Conservation (phyloP, 1,284 basidiomycete genomes). For the Naganishia liquefaciens region DNA sequence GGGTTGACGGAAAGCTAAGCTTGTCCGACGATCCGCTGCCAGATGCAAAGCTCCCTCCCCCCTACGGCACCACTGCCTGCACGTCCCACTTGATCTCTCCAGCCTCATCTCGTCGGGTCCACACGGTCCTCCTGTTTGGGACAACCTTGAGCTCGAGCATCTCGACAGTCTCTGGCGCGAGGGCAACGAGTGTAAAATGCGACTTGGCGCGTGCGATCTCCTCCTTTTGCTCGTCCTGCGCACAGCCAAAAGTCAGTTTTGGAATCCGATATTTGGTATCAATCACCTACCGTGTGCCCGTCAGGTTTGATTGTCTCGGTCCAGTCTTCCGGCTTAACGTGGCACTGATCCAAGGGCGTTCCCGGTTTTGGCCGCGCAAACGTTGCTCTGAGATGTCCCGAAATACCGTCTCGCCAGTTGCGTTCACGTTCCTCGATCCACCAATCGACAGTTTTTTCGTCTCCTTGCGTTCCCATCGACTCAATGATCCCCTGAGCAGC, state of each 20-base stretch:
- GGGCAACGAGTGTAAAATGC: slow-evolving; percentile 49
- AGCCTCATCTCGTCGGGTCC: slow-evolving; percentile 5
- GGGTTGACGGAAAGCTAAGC: not conserved
- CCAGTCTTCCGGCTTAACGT: slow-evolving; percentile 42
- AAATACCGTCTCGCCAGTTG: slow-evolving; percentile 42
- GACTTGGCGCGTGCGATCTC: slow-evolving; percentile 41
- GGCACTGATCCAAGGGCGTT: slow-evolving; percentile 40
- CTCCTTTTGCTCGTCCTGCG: slow-evolving; percentile 35
- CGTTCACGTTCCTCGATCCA: slow-evolving; percentile 46
- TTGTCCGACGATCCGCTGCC: not conserved
- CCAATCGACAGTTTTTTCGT: slow-evolving; percentile 36
- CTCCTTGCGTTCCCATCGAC: slow-evolving; percentile 14
- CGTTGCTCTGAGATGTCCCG: slow-evolving; percentile 49
- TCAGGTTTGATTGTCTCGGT: slow-evolving; percentile 38
- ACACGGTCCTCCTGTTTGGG: slow-evolving; percentile 44
- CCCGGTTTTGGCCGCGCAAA: slow-evolving; percentile 50
- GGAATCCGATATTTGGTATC: not conserved
- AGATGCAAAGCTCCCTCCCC: not conserved
- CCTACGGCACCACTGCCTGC: slow-evolving; percentile 17
- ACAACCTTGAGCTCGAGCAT: slow-evolving; percentile 48
- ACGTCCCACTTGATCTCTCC: slow-evolving; percentile 16
- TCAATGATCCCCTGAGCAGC: slow-evolving; percentile 5
- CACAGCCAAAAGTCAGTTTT: not conserved
- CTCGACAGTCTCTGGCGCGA: slow-evolving; percentile 45
- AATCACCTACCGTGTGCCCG: slow-evolving; percentile 26